A percentile compares a stretch with the other conserved stretches of the same genome.
These are phyloP conservation scores for Leucocoprinus birnbaumii DNA, from an alignment of 768 basidiomycete species.

Conservation along the genomic window DNA sequence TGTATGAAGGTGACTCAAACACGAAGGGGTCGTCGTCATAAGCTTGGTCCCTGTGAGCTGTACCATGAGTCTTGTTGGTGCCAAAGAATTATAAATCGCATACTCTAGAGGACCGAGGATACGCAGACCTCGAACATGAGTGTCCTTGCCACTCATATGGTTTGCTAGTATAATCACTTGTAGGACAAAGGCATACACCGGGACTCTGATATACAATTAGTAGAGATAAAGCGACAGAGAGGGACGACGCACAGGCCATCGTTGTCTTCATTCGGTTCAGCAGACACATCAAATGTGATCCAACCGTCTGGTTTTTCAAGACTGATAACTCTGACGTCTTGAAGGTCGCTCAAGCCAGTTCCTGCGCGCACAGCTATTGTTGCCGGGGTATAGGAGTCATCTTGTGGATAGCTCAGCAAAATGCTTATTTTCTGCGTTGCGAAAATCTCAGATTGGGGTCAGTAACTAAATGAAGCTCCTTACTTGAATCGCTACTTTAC, in stretches of 20 bases:
- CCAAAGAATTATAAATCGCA: not conserved
- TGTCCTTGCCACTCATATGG: slow-evolving; percentile 98
- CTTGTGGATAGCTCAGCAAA: slow-evolving; percentile 73
- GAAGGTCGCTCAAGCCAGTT: slow-evolving; percentile 86
- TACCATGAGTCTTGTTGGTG: slow-evolving; percentile 1
- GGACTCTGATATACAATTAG: slow-evolving; percentile 52
- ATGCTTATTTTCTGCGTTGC: slow-evolving; percentile 82
- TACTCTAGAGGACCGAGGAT: slow-evolving; percentile 87
- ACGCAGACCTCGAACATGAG: slow-evolving; percentile 89
- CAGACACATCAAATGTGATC: slow-evolving; percentile 84
- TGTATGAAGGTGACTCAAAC: slow-evolving; percentile 63
- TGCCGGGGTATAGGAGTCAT: slow-evolving; percentile 97
- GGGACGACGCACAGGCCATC: slow-evolving; percentile 66
- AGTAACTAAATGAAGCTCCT: not conserved
- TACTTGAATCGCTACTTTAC: slow-evolving; percentile 78
- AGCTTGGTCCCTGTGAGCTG: slow-evolving; percentile 35
- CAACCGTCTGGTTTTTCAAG: slow-evolving; percentile 93
- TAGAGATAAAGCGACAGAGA: not conserved
- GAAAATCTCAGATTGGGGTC: not conserved
- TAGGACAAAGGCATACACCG: slow-evolving; percentile 85
- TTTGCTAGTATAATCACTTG: slow-evolving; percentile 90
- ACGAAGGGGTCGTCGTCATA: slow-evolving; percentile 70
- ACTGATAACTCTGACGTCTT: slow-evolving; percentile 84
- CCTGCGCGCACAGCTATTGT: slow-evolving; percentile 90
- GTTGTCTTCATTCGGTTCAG: slow-evolving; percentile 75